phyloP scores from a whole-genome alignment of 805 yeast genomes.

The Huiozyma sinensis region DNA sequence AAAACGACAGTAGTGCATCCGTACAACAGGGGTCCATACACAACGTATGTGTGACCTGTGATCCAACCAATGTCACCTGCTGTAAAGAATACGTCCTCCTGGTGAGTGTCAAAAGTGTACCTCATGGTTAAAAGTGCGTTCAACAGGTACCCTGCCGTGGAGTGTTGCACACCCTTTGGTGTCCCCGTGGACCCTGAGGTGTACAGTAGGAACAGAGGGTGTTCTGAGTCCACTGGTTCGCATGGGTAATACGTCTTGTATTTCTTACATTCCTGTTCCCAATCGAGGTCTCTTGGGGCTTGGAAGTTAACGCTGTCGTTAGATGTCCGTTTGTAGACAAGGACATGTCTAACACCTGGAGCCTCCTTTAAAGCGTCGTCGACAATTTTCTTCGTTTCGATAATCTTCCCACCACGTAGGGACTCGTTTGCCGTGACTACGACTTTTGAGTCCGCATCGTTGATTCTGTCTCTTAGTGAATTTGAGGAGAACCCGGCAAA shows the following conservation, averaged over 20 bases:
- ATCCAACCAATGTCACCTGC: constrained; percentile 93
- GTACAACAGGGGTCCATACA: constrained; percentile 66
- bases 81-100: constrained; percentile 65
- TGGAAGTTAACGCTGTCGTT: constrained; percentile 35
- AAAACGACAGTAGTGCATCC: constrained; percentile 75
- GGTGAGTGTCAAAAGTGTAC: constrained; percentile 67
- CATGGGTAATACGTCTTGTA: constrained; percentile 65
- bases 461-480: constrained; percentile 59
- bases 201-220: constrained; percentile 68
- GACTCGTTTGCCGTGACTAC: constrained; percentile 77
- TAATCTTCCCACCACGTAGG: constrained; percentile 71
- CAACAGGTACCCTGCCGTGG: constrained; percentile 69
- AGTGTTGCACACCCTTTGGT: constrained; percentile 78
- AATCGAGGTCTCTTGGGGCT: constrained; percentile 59
- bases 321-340: constrained; percentile 69
- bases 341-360: constrained; percentile 53
- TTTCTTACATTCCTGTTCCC: constrained; percentile 61
- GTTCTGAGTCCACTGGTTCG: constrained; percentile 66
- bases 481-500: constrained; percentile 78
- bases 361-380: constrained; percentile 65
- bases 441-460: constrained; percentile 59
- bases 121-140: constrained; percentile 66
- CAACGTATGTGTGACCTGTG: constrained; percentile 77
- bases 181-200: constrained; percentile 85
- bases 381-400: constrained; percentile 70